Conservation (phyloP, 75 land plant genomes). For the Cupressus sempervirens region DNA sequence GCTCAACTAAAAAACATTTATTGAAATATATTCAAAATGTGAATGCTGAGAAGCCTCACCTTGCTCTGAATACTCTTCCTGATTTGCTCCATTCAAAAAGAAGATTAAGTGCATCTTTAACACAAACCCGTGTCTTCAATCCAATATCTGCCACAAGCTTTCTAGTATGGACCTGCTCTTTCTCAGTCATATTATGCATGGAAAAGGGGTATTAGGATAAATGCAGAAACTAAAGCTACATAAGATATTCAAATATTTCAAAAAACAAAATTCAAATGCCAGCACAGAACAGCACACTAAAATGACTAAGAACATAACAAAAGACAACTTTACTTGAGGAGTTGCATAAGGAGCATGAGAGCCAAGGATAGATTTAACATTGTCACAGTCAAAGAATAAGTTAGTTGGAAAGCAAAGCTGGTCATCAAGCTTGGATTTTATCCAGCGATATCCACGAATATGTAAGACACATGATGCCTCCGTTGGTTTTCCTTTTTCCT, state of each 20-base stretch:
- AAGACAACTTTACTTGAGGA: constrained; percentile 58
- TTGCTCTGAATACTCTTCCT: constrained; percentile 40
- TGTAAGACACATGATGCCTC: constrained; percentile 57
- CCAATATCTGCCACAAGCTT: constrained; percentile 57
- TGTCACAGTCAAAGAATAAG: constrained; percentile 61
- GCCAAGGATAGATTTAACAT: constrained; percentile 60
- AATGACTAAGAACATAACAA: not conserved
- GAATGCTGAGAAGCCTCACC: constrained; percentile 29
- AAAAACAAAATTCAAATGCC: not conserved
- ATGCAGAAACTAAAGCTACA: not conserved
- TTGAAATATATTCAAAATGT: not conserved
- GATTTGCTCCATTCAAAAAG: constrained; percentile 49
- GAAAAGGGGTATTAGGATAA: not conserved
- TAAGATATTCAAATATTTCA: not conserved
- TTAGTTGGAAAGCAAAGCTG: constrained; percentile 59
- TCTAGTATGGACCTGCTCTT: constrained; percentile 48
- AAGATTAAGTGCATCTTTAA: constrained; percentile 47
- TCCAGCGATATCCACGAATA: constrained; percentile 56
- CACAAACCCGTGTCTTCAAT: constrained; percentile 56
- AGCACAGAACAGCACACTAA: not conserved
- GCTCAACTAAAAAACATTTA: not conserved
- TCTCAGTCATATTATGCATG: not conserved
- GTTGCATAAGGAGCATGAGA: constrained; percentile 63
- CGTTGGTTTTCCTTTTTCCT: constrained; percentile 16
- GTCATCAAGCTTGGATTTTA: constrained; percentile 64